A percentile compares a stretch with the other conserved stretches of the same genome.
phyloP scores from a whole-genome alignment of 192 early-diverging fungal genomes.

The Umbelopsis vinacea region DNA sequence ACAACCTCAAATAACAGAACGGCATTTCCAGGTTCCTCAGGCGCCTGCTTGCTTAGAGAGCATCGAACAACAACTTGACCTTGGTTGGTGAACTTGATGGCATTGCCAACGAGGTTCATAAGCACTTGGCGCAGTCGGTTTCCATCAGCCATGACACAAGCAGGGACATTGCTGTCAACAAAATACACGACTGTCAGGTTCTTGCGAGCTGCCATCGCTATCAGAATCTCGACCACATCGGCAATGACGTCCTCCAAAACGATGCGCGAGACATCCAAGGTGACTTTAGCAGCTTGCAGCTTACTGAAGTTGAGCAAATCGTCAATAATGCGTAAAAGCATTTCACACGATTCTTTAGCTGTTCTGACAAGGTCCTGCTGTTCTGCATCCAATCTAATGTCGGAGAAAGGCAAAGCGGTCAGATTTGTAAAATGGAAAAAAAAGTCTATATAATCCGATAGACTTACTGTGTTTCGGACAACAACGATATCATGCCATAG shows the following conservation, averaged over 20 bases:
- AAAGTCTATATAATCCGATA: too few species aligned
- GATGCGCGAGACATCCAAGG: slow-evolving; percentile 45
- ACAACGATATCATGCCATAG: slow-evolving; percentile 51
- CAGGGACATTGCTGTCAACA: slow-evolving; percentile 61
- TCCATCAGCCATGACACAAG: slow-evolving; percentile 67
- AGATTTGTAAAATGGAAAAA: too few species aligned
- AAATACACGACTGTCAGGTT: slow-evolving; percentile 58
- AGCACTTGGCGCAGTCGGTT: slow-evolving; percentile 72
- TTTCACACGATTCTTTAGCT: slow-evolving; percentile 55
- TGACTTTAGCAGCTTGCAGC: slow-evolving; percentile 53
- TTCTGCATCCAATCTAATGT: slow-evolving; percentile 39
- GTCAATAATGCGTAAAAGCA: slow-evolving; percentile 54
- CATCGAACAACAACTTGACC: slow-evolving; percentile 61
- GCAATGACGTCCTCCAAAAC: slow-evolving; percentile 49
- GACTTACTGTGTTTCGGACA: slow-evolving; percentile 42
- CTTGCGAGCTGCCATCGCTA: slow-evolving; percentile 66
- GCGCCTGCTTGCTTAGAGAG: slow-evolving; percentile 35
- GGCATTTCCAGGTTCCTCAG: slow-evolving; percentile 25
- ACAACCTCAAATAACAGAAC: slow-evolving; percentile 45
- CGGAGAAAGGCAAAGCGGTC: not conserved
- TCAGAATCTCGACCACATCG: slow-evolving; percentile 62
- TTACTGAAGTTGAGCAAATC: slow-evolving; percentile 55
- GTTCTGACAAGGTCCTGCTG: slow-evolving; percentile 55
- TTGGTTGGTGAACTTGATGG: slow-evolving; percentile 69
- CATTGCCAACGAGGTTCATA: slow-evolving; percentile 76